Percentiles rank a stretch among this genome's conserved stretches.
These are phyloP conservation scores for Claviceps africana DNA, from an alignment of 2,329 filamentous ascomycete species.

Conservation along the genomic window DNA sequence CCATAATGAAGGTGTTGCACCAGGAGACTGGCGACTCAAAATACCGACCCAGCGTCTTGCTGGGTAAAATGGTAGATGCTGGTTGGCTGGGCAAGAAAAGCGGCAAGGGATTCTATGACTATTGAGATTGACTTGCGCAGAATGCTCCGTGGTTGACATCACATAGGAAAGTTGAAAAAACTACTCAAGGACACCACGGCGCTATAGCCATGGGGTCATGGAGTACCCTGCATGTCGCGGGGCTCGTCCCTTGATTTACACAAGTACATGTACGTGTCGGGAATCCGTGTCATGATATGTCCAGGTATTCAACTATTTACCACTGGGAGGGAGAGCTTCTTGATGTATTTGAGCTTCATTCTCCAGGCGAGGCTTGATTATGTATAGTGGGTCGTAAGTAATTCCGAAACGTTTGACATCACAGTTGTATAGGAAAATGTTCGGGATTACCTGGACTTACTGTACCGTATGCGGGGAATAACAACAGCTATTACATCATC, in stretches of 20 bases:
- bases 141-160: background rate
- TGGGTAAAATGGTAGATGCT: slow-evolving; percentile 93
- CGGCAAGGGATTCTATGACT: slow-evolving; percentile 91
- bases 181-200: background rate
- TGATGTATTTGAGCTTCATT: background rate
- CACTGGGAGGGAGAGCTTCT: background rate
- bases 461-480: background rate
- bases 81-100: slow-evolving; percentile 97
- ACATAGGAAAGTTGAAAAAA: background rate
- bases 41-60: slow-evolving; percentile 75
- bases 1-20: slow-evolving; percentile 94
- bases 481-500: background rate
- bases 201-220: background rate
- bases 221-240: background rate
- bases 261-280: background rate
- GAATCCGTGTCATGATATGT: background rate
- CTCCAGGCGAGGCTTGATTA: background rate
- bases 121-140: slow-evolving; percentile 30
- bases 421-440: too few relatives aligned
- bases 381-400: too few relatives aligned
- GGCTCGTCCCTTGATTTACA: background rate
- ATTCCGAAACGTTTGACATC: too few relatives aligned
- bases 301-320: background rate
- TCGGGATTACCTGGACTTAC: too few relatives aligned
- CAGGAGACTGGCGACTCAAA: slow-evolving; percentile 89